phyloP scores from a whole-genome alignment of 306 rosid species.

The Cicer judaicum region DNA sequence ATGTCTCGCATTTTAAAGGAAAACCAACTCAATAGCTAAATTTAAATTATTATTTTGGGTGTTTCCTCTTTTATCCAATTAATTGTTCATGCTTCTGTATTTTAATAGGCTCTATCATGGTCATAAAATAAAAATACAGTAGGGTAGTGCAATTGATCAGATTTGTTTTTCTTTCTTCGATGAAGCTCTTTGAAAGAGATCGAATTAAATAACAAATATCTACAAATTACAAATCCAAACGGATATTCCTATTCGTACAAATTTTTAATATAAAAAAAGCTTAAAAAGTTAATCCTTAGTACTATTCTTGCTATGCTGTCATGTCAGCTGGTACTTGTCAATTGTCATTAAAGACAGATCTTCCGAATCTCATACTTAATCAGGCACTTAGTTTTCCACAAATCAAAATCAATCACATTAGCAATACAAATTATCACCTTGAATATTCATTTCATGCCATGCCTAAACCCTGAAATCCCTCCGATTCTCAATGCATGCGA shows the following conservation, averaged over 20 bases:
- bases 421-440: constrained; percentile 27
- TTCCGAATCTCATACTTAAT: constrained; percentile 46
- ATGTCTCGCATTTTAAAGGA: background rate
- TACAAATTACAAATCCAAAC: background rate
- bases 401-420: background rate
- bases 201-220: constrained; percentile 5
- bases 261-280: background rate
- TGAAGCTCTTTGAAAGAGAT: background rate
- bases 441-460: constrained; percentile 31
- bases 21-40: background rate
- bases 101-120: background rate
- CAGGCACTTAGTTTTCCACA: constrained; percentile 1
- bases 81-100: background rate
- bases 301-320: constrained; percentile 39
- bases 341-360: constrained; percentile 25
- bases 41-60: background rate
- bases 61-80: background rate
- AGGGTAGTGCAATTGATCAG: background rate
- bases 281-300: constrained; percentile 13
- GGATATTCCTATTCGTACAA: background rate
- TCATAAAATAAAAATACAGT: constrained; percentile 1
- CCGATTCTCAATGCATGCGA: constrained; percentile 42
- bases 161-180: background rate
- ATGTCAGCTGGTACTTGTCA: constrained; percentile 31
- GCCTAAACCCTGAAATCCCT: constrained; percentile 10